These are phyloP conservation scores for Coniferiporia sulphurascens DNA, from an alignment of 1,284 basidiomycete genomes.

Conservation along the genomic window DNA sequence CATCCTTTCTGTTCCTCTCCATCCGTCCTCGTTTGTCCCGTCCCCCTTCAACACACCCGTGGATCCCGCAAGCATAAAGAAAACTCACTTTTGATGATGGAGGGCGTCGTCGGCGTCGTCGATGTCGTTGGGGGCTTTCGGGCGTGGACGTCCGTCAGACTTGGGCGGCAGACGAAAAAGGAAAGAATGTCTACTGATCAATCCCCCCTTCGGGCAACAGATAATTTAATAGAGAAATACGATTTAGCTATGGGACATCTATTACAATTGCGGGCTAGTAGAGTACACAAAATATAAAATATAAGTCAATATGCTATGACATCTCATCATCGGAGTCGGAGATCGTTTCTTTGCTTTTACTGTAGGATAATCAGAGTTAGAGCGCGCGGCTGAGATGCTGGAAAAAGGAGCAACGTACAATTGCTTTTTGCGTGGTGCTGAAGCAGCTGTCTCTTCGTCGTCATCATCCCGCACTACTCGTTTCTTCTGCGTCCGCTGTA, in stretches of 20 bases:
- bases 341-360: slow-evolving; percentile 76
- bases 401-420: slow-evolving; percentile 46
- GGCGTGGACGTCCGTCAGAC: not conserved
- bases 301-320: slow-evolving; percentile 27
- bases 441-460: slow-evolving; percentile 53
- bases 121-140: not conserved
- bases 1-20: not conserved
- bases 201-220: not conserved
- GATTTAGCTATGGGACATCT: too few relatives aligned
- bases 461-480: slow-evolving; percentile 72
- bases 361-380: slow-evolving; percentile 25
- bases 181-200: not conserved
- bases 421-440: slow-evolving; percentile 60
- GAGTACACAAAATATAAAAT: not conserved
- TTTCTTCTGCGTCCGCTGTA: slow-evolving; percentile 59
- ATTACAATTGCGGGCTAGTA: too few relatives aligned
- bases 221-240: too few relatives aligned
- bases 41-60: not conserved
- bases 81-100: slow-evolving; percentile 6
- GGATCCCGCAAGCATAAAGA: not conserved
- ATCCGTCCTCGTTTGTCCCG: not conserved
- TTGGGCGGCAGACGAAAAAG: not conserved
- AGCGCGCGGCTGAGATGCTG: not conserved
- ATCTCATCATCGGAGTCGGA: slow-evolving; percentile 76
- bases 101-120: not conserved